Percentiles rank a stretch among this genome's conserved stretches.
Evolutionary conservation across 192 early-diverging fungal genomes (phyloP).

Genomic region (Phlyctochytrium bullatum): DNA sequence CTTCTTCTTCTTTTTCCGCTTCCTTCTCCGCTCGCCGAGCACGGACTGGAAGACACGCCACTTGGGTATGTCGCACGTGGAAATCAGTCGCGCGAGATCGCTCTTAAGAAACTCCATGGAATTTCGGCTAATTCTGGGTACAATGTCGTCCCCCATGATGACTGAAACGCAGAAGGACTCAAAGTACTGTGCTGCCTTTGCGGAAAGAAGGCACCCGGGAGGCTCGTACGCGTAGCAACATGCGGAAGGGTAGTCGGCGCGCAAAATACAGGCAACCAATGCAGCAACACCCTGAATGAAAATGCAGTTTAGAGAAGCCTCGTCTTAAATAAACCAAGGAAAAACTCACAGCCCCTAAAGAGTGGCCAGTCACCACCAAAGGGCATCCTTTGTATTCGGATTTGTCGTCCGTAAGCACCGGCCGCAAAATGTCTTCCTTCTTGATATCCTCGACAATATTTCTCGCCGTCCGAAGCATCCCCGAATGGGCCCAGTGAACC

Average conservation of each 20-base stretch:
- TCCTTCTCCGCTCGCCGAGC: not conserved
- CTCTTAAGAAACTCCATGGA: slow-evolving; percentile 13
- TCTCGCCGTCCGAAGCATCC: slow-evolving; percentile 19
- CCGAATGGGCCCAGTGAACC: not conserved
- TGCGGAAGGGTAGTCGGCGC: slow-evolving; percentile 4
- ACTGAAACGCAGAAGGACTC: slow-evolving; percentile 20
- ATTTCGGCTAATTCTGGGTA: slow-evolving; percentile 11
- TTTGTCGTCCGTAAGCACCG: not conserved
- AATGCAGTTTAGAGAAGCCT: too few relatives aligned
- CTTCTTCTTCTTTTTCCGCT: slow-evolving; percentile 6
- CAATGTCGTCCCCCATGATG: slow-evolving; percentile 20
- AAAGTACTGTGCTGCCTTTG: slow-evolving; percentile 7
- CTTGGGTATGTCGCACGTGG: slow-evolving; percentile 7
- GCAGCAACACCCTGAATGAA: not conserved
- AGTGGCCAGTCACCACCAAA: not conserved
- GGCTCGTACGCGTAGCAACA: slow-evolving; percentile 24
- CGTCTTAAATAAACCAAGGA: too few relatives aligned
- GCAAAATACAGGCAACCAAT: not conserved
- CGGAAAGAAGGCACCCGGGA: slow-evolving; percentile 14
- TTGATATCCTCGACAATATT: slow-evolving; percentile 25
- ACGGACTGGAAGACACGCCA: slow-evolving; percentile 15
- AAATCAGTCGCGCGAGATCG: slow-evolving; percentile 7
- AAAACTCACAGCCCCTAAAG: not conserved
- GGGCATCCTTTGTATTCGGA: not conserved
- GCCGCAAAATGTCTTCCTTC: not conserved